phyloP scores from a whole-genome alignment of 306 rosid genomes.

The Malus fusca region DNA sequence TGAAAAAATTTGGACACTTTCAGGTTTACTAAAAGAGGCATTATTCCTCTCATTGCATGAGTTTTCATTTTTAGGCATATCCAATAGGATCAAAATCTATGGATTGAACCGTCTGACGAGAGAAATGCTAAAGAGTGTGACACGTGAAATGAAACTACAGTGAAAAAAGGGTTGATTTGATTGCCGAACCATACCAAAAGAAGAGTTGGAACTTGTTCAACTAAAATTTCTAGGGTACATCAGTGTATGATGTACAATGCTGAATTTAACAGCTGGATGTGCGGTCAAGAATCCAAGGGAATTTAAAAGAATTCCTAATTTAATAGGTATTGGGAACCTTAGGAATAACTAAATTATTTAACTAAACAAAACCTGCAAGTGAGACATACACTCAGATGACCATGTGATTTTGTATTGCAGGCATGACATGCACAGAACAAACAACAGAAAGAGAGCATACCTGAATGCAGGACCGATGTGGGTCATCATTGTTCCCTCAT shows the following conservation, averaged over 20 bases:
- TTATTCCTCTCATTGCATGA: slow-evolving; percentile 17
- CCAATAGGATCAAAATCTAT: slow-evolving; percentile 21
- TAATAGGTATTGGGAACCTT: background rate
- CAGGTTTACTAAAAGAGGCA: slow-evolving; percentile 18
- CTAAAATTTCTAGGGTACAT: background rate
- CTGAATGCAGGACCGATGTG: slow-evolving; percentile 28
- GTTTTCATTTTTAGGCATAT: slow-evolving; percentile 20
- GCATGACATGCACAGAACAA: background rate
- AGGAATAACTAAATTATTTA: background rate
- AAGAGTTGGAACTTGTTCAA: background rate
- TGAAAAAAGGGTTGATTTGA: background rate
- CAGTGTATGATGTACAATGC: background rate
- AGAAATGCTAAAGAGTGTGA: background rate
- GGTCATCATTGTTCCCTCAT: slow-evolving; percentile 28
- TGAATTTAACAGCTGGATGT: background rate
- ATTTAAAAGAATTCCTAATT: background rate
- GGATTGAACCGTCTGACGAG: slow-evolving; percentile 17
- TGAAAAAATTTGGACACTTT: slow-evolving; percentile 28
- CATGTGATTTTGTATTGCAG: background rate
- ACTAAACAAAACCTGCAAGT: background rate
- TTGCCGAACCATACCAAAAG: background rate
- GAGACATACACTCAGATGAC: background rate
- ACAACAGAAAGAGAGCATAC: slow-evolving; percentile 32
- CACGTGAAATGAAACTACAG: background rate
- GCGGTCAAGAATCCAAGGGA: background rate